Evolutionary conservation across 1,284 basidiomycete species (phyloP).

Genomic region (Trametes pubescens): DNA sequence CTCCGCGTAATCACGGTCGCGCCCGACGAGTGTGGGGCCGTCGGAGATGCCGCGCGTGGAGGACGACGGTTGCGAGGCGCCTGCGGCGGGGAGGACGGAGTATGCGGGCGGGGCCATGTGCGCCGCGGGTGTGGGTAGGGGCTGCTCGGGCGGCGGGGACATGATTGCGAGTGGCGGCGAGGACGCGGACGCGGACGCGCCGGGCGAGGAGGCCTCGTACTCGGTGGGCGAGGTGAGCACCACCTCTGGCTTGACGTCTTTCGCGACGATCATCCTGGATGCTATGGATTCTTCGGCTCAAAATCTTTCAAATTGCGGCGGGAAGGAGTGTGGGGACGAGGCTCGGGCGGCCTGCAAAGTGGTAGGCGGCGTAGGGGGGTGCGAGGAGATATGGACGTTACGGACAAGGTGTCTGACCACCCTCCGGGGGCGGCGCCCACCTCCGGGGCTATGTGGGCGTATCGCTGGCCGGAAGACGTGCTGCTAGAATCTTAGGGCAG

Average conservation of each 20-base stretch:
- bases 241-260: neutral
- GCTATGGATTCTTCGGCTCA: neutral
- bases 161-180: neutral
- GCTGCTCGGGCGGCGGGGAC: conserved; percentile 1
- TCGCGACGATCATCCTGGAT: neutral
- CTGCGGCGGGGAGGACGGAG: neutral
- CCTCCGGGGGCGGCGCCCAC: neutral
- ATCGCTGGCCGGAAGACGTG: neutral
- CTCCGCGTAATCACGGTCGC: neutral
- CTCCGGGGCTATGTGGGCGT: neutral
- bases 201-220: neutral
- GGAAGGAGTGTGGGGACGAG: neutral
- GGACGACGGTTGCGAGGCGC: neutral
- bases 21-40: neutral
- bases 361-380: neutral
- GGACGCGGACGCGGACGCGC: neutral
- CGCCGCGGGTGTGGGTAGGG: neutral
- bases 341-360: neutral
- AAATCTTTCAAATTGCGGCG: neutral
- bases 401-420: neutral
- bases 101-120: conserved; percentile 2
- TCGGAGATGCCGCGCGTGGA: neutral
- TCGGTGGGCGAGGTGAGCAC: neutral
- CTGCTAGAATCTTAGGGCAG: neutral
- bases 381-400: neutral